These are phyloP conservation scores for Metschnikowia borealis DNA, from an alignment of 805 yeast genomes.

Conservation along the genomic window DNA sequence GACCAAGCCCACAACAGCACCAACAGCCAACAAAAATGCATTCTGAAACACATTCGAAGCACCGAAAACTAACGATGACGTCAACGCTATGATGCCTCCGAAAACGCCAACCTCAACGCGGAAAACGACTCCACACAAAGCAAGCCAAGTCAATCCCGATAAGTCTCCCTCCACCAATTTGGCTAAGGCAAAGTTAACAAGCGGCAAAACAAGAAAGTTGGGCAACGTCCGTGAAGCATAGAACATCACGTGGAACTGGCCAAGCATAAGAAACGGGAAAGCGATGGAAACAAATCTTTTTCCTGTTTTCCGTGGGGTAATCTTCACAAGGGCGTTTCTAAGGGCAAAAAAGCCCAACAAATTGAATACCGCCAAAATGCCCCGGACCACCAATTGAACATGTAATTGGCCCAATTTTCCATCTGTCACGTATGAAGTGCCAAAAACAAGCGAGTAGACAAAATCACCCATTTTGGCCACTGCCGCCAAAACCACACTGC, in stretches of 20 bases:
- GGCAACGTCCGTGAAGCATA: conserved; percentile 86
- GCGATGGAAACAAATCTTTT: conserved; percentile 29
- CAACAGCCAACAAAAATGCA: conserved; percentile 39
- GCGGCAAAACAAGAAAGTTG: conserved; percentile 79
- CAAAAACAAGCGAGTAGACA: conserved; percentile 11
- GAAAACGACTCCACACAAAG: conserved; percentile 64
- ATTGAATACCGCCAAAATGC: conserved; percentile 60
- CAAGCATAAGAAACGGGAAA: conserved; percentile 54
- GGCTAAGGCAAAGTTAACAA: conserved; percentile 55
- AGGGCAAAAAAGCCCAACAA: conserved; percentile 49
- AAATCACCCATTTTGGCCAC: conserved; percentile 37
- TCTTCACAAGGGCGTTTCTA: conserved; percentile 32
- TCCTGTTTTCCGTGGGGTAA: conserved; percentile 19
- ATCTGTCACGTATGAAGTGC: conserved; percentile 11
- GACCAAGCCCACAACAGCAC: conserved; percentile 49
- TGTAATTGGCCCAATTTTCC: conserved; percentile 36
- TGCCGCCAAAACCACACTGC: conserved; percentile 53
- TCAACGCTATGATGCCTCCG: conserved; percentile 43
- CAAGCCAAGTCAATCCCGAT: conserved; percentile 47
- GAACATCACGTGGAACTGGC: conserved; percentile 77
- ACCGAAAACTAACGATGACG: conserved; percentile 42
- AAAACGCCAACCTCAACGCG: conserved; percentile 67
- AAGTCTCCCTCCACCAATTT: conserved; percentile 48
- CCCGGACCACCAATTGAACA: conserved; percentile 54
- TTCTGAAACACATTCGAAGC: conserved; percentile 42